These are phyloP conservation scores for Neonectria faginata DNA, from an alignment of 2,329 filamentous ascomycete species.

Conservation along the genomic window DNA sequence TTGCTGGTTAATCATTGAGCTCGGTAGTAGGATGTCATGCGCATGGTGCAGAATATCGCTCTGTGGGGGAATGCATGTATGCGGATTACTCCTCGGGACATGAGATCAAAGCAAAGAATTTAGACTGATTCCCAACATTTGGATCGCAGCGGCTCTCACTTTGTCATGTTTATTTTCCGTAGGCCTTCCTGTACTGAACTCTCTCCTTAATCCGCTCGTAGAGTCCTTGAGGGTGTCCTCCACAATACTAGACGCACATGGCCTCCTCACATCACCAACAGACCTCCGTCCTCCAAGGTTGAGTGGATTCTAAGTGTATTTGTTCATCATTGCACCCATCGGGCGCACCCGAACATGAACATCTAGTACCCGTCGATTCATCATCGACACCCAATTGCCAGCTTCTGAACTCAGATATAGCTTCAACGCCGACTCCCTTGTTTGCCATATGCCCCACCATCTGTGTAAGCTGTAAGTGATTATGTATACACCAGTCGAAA, in stretches of 20 bases:
- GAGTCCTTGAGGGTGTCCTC: neutral
- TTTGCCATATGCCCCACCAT: constrained; percentile 24
- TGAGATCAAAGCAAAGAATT: neutral
- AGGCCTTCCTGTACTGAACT: neutral
- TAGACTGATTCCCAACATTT: neutral
- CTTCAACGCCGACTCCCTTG: constrained; percentile 30
- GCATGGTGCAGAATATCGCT: neutral
- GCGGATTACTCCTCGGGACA: neutral
- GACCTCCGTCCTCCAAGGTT: neutral
- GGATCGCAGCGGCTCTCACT: too few relatives aligned
- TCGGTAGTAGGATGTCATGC: neutral
- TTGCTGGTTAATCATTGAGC: constrained; percentile 3
- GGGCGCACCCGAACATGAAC: constrained; percentile 30
- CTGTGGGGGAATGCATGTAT: constrained; percentile 6
- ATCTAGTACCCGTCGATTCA: constrained; percentile 29
- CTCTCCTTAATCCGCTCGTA: neutral
- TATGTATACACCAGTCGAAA: constrained; percentile 21
- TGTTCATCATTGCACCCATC: constrained; percentile 8
- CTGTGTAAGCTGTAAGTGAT: constrained; percentile 15
- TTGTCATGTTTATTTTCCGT: neutral
- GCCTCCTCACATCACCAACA: neutral
- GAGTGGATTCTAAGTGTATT: constrained; percentile 1
- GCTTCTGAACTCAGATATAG: constrained; percentile 16
- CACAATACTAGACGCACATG: neutral
- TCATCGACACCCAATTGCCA: constrained; percentile 26